These are phyloP conservation scores for Heliamphora exappendiculata DNA, from an alignment of 148 eudicot species.

Conservation along the genomic window DNA sequence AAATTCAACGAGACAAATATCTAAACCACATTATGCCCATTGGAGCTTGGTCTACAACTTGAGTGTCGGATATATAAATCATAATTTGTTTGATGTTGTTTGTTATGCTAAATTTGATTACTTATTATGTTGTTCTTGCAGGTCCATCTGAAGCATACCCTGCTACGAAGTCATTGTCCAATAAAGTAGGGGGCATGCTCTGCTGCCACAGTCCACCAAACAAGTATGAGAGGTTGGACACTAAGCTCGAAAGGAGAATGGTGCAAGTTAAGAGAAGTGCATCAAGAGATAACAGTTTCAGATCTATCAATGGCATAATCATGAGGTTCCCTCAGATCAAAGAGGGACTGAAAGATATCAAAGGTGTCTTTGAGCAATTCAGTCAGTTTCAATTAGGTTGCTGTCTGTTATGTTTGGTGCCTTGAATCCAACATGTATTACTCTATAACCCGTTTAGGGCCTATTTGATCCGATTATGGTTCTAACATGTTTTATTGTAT, in stretches of 20 bases:
- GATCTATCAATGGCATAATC: slow-evolving; percentile 55
- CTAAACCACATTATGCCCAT: neutral
- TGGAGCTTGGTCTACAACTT: neutral
- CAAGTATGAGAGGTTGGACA: slow-evolving; percentile 47
- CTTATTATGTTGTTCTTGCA: slow-evolving; percentile 11
- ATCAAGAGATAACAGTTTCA: slow-evolving; percentile 33
- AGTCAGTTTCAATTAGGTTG: slow-evolving; percentile 37
- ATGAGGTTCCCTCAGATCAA: slow-evolving; percentile 58
- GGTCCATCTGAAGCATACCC: slow-evolving; percentile 35
- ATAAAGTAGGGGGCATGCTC: slow-evolving; percentile 40
- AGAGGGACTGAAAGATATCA: slow-evolving; percentile 51
- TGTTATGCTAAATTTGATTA: neutral
- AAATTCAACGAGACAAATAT: slow-evolving; percentile 1
- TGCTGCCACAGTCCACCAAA: slow-evolving; percentile 29
- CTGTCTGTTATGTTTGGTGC: no score
- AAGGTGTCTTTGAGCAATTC: slow-evolving; percentile 39
- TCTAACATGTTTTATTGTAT: no score
- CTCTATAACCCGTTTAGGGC: no score
- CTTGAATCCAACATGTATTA: no score
- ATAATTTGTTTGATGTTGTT: neutral
- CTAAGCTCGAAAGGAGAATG: slow-evolving; percentile 49
- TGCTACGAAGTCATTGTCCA: slow-evolving; percentile 34
- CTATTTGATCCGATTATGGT: no score
- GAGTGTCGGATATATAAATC: neutral
- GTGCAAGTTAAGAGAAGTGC: slow-evolving; percentile 40